Evolutionary conservation across 495 filamentous ascomycete species (phyloP).

Genomic region (Hypoxylon subgilvum): DNA sequence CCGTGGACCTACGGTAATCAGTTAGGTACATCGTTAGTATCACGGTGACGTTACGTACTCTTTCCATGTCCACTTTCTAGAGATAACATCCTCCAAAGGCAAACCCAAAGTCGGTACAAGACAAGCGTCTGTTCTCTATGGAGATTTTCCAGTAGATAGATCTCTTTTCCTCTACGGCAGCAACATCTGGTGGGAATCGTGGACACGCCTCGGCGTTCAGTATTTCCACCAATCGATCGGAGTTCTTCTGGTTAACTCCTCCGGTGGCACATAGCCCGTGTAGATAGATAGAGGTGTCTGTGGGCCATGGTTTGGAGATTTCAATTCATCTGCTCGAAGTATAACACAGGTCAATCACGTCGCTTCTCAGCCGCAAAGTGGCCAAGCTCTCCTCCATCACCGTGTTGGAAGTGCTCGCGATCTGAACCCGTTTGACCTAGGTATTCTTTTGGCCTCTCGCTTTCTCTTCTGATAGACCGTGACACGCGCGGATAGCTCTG

Average conservation of each 20-base stretch:
- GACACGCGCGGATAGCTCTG: conserved; percentile 31
- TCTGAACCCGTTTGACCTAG: conserved; percentile 27
- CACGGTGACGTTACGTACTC: conserved; percentile 10
- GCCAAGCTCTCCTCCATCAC: conserved; percentile 22
- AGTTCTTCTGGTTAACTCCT: too few species aligned
- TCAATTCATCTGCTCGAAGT: too few species aligned
- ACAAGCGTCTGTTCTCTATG: conserved; percentile 23
- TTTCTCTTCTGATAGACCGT: conserved; percentile 6
- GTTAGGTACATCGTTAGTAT: neutral
- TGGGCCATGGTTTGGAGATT: too few species aligned
- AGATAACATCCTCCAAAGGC: neutral
- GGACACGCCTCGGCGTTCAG: too few species aligned
- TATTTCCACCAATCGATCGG: too few species aligned
- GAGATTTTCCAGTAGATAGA: conserved; percentile 36
- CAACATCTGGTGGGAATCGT: too few species aligned
- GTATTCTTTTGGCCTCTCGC: conserved; percentile 9
- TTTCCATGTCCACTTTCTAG: conserved; percentile 4
- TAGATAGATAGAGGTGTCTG: too few species aligned
- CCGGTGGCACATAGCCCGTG: too few species aligned
- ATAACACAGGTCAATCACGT: conserved; percentile 37
- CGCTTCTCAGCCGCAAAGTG: conserved; percentile 40
- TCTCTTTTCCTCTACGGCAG: conserved; percentile 39
- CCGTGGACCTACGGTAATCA: neutral
- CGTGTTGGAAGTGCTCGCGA: conserved; percentile 39
- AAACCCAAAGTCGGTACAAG: neutral